Conservation (phyloP, 495 filamentous ascomycete species). For the Cairneyella variabilis region DNA sequence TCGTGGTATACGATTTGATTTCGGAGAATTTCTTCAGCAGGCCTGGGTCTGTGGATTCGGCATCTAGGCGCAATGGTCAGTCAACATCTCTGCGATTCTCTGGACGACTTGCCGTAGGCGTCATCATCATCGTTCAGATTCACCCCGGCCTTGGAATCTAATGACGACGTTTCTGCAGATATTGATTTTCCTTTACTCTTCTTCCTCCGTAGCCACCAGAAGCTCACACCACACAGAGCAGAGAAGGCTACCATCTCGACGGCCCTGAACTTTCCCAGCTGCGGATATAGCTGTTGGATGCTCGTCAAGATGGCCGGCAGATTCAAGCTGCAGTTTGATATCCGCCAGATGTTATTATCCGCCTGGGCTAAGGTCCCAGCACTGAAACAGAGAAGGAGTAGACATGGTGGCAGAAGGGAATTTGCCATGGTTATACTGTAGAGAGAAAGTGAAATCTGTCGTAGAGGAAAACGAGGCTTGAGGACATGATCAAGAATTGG, state of each 20-base stretch:
- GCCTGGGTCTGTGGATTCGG: constrained; percentile 59
- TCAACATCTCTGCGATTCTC: not conserved
- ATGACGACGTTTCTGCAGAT: constrained; percentile 1
- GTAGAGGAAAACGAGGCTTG: too few species aligned
- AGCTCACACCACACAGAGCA: constrained; percentile 15
- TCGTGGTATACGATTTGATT: constrained; percentile 67
- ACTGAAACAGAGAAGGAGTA: constrained; percentile 7
- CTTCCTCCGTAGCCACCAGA: constrained; percentile 15
- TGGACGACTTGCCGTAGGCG: constrained; percentile 7
- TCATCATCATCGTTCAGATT: constrained; percentile 3
- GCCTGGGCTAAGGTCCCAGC: not conserved
- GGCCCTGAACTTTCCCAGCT: constrained; percentile 1
- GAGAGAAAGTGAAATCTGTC: not conserved
- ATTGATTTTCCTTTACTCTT: constrained; percentile 9
- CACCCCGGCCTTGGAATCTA: too few species aligned
- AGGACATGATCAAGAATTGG: too few species aligned
- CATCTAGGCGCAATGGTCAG: constrained; percentile 15
- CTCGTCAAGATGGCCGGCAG: constrained; percentile 7
- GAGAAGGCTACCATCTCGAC: constrained; percentile 11
- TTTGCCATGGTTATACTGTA: not conserved
- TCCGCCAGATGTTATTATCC: constrained; percentile 10
- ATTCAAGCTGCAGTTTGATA: not conserved
- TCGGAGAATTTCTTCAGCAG: constrained; percentile 74
- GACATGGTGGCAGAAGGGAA: constrained; percentile 10
- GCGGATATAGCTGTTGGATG: constrained; percentile 11